A percentile compares a stretch with the other conserved stretches of the same genome.
Conservation (phyloP, 768 basidiomycete genomes). For the Thelephora aurantiotincta region DNA sequence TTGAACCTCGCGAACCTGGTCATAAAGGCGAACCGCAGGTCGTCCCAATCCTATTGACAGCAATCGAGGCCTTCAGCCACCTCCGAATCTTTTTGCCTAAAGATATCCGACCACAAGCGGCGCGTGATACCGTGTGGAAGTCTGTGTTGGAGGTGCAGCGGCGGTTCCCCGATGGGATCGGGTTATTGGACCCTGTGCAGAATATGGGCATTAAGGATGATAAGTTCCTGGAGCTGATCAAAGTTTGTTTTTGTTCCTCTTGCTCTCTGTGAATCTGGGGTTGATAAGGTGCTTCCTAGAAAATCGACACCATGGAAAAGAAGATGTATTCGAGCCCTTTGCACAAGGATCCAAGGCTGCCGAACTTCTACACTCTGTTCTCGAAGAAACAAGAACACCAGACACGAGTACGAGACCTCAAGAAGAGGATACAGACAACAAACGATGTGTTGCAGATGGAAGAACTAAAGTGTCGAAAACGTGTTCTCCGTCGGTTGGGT, state of each 20-base stretch:
- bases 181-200: constrained; percentile 79
- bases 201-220: constrained; percentile 96
- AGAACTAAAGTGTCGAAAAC: constrained; percentile 90
- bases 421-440: constrained; percentile 78
- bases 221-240: constrained; percentile 76
- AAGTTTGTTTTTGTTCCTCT: constrained; percentile 30
- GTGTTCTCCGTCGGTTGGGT: constrained; percentile 80
- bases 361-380: constrained; percentile 72
- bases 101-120: constrained; percentile 63
- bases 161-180: constrained; percentile 78
- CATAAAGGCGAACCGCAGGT: constrained; percentile 75
- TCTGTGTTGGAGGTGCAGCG: constrained; percentile 83
- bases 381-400: constrained; percentile 60
- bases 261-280: not conserved
- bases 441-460: constrained; percentile 91
- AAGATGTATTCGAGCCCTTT: constrained; percentile 72
- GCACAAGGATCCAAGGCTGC: constrained; percentile 63
- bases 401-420: constrained; percentile 58
- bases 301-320: constrained; percentile 83
- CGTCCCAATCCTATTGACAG: constrained; percentile 78
- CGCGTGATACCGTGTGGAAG: constrained; percentile 80
- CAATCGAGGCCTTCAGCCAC: constrained; percentile 75
- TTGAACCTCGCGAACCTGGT: constrained; percentile 59
- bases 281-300: constrained; percentile 30
- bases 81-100: constrained; percentile 83